These are phyloP conservation scores for Microdochium nivale DNA, from an alignment of 2,329 filamentous ascomycete species.

Conservation along the genomic window DNA sequence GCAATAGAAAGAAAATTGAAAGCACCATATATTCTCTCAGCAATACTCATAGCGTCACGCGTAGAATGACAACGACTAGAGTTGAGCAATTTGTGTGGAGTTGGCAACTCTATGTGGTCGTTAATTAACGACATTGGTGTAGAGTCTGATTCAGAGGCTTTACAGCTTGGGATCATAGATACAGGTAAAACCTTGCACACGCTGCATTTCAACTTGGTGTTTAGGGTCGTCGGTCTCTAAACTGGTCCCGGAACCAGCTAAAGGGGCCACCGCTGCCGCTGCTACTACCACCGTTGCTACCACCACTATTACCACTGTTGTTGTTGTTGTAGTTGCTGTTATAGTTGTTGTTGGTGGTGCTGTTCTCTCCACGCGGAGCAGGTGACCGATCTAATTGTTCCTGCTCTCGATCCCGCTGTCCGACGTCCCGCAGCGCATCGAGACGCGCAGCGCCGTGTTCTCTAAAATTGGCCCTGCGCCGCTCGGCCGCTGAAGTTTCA, in stretches of 20 bases:
- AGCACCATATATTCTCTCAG: no score
- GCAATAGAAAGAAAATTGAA: no score
- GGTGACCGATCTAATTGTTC: slow-evolving; percentile 6
- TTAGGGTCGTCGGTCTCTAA: slow-evolving; percentile 10
- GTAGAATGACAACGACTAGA: no score
- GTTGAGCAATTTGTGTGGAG: no score
- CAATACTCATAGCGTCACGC: no score
- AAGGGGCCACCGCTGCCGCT: slow-evolving; percentile 29
- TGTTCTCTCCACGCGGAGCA: slow-evolving; percentile 12
- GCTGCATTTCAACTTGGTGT: no score
- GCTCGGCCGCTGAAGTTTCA: slow-evolving; percentile 5
- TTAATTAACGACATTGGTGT: no score
- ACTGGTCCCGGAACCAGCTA: slow-evolving; percentile 34
- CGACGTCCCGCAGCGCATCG: slow-evolving; percentile 10
- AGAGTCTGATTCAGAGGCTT: no score
- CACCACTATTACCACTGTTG: slow-evolving; percentile 14
- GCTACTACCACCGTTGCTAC: slow-evolving; percentile 21
- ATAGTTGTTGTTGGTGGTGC: slow-evolving; percentile 12
- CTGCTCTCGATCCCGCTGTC: slow-evolving; percentile 2
- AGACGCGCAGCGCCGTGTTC: slow-evolving; percentile 12
- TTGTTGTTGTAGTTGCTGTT: slow-evolving; percentile 18
- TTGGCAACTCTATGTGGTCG: no score
- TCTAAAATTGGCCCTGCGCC: slow-evolving; percentile 12
- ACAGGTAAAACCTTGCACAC: no score
- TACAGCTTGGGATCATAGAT: no score